Conservation (phyloP, 2,329 filamentous ascomycete genomes). For the Allantophomopsis lycopodina region DNA sequence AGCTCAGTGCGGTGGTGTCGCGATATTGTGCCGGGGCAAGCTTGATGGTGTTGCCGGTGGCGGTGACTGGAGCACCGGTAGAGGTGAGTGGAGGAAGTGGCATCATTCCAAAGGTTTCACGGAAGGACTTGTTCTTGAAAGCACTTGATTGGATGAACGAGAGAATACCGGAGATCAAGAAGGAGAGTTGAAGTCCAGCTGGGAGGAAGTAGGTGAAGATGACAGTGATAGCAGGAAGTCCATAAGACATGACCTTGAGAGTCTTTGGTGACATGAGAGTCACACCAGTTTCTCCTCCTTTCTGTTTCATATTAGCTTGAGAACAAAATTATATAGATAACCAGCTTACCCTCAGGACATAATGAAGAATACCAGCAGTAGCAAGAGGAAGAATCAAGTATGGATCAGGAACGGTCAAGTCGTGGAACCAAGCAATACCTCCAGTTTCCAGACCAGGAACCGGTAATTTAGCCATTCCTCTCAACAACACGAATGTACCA, state of each 20-base stretch:
- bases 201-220: slow-evolving; percentile 32
- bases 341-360: slow-evolving; percentile 13
- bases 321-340: background rate
- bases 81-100: slow-evolving; percentile 5
- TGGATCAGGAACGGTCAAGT: slow-evolving; percentile 67
- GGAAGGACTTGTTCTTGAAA: slow-evolving; percentile 25
- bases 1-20: too few relatives aligned
- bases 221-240: slow-evolving; percentile 37
- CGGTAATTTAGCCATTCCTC: slow-evolving; percentile 62
- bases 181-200: slow-evolving; percentile 46
- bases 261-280: slow-evolving; percentile 17
- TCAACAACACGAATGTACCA: slow-evolving; percentile 67
- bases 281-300: slow-evolving; percentile 33
- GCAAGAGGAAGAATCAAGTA: slow-evolving; percentile 58
- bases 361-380: slow-evolving; percentile 44
- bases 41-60: background rate
- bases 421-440: slow-evolving; percentile 63
- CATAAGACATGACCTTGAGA: slow-evolving; percentile 25
- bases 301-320: slow-evolving; percentile 13
- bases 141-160: slow-evolving; percentile 28
- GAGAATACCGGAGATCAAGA: slow-evolving; percentile 28
- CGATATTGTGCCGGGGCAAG: background rate
- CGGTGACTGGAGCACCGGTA: background rate
- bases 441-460: slow-evolving; percentile 66
- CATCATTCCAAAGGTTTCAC: slow-evolving; percentile 22